A percentile compares a stretch with the other conserved stretches of the same genome.
phyloP scores from a whole-genome alignment of 495 filamentous ascomycete species.

The Staphylotrichum tortipilum region DNA sequence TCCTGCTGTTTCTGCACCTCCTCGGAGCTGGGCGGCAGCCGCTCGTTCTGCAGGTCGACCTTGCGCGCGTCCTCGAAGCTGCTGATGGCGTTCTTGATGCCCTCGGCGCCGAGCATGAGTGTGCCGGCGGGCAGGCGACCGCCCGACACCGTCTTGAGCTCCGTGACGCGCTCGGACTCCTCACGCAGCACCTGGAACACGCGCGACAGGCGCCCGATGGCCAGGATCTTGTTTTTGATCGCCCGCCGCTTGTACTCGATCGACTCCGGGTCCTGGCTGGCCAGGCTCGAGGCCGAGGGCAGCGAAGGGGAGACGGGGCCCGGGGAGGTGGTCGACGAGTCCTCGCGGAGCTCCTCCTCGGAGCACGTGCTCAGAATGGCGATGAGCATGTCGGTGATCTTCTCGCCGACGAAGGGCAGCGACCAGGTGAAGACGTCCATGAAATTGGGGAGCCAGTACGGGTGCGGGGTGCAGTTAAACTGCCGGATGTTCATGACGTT shows the following conservation, averaged over 20 bases:
- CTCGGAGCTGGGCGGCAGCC: constrained; percentile 82
- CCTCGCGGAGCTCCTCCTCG: constrained; percentile 87
- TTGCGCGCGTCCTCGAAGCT: constrained; percentile 97
- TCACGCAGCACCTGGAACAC: constrained; percentile 98
- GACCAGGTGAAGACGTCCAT: constrained; percentile 99
- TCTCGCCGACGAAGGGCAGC: constrained; percentile 95
- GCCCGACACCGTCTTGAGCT: constrained; percentile 93
- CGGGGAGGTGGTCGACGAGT: constrained; percentile 47
- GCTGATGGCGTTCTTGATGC: constrained; percentile 97
- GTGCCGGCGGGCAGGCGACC: constrained; percentile 91
- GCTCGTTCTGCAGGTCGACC: constrained; percentile 95
- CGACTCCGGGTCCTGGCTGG: constrained; percentile 61
- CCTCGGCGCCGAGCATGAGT: constrained; percentile 94
- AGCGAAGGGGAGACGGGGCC: constrained; percentile 65
- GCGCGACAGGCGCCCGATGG: constrained; percentile 90
- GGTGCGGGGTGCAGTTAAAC: constrained; percentile 98
- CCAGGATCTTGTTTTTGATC: constrained; percentile 99
- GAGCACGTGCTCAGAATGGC: constrained; percentile 97
- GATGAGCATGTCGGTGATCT: constrained; percentile 99
- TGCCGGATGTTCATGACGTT: constrained; percentile 99
- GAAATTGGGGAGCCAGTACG: constrained; percentile 98
- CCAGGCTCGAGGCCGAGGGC: constrained; percentile 21
- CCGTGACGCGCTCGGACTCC: constrained; percentile 92
- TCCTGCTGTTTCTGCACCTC: constrained; percentile 75
- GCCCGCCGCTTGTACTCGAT: constrained; percentile 87